Base-by-base conservation (phyloP, 2,329 filamentous ascomycete genomes). In the Cladosporium sp. region DNA sequence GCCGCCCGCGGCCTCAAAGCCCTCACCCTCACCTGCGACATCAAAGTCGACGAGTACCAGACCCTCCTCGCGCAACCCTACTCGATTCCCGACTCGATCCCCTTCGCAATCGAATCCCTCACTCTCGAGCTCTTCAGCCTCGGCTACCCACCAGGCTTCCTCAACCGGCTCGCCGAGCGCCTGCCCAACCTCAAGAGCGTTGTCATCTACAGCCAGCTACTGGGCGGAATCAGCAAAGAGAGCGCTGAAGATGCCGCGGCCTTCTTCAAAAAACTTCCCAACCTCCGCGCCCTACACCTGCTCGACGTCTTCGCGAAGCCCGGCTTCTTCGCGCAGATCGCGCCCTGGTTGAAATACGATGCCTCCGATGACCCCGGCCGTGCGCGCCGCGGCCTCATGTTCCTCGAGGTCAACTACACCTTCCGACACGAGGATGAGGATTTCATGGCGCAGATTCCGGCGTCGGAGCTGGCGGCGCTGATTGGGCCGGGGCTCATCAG, bases 101-200 rank as follows among this genome's bases (percentile, higher is more conserved):
- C 74, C 0, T 22, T 49, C 11, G 62, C 59, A 16, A 74, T 77
- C 56, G 71, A 72, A 33, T 63, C 62, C 52, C 63, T 78, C 2
- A 76, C 73, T 0, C 69, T 77, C 40, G 75, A 77, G 58, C 67
- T 76, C 28, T 78, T 78, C 67, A 68, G 68, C 10, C 63, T 77
- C 5, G 75, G 75, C 33, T 77, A 75, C 58, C 72, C 68, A 7
- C 66, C 69, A 0, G 69, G 68, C 9, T 77, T 75, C 59, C 64
- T 77, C 11, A 66, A 61, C 8, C 59, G 63, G 1, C 61, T 77
- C 4, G 68, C 70, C 5, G 61, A 66, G n/a, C 58, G 65, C 3
- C 58, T 77, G 2, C 69, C 70, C 3, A 70, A 72, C 13, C 56
- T 77, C 22, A 72, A 70, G 54, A 68, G 63, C 42, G 56, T 78